Base-by-base conservation (phyloP, 2,329 filamentous ascomycete species). In the Aspergillus aculeatinus region DNA sequence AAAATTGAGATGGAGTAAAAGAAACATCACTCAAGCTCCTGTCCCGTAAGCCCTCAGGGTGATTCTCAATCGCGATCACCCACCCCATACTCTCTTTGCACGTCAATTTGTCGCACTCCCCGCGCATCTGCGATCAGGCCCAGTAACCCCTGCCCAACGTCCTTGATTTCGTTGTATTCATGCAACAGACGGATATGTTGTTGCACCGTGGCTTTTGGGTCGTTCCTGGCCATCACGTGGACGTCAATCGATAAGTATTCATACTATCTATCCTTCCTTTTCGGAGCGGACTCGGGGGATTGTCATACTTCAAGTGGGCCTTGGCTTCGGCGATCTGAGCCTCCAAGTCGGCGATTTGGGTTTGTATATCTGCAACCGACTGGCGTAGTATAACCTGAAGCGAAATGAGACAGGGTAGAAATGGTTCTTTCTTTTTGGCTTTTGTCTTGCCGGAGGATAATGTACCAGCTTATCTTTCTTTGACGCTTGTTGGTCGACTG, bases 91-190 rank as follows among this genome's bases (percentile, higher is more conserved):
- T 78, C 77, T 60, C 63, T 67, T 58, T 77, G 72, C 31, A 80
- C 72, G 29, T 79, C 76, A 25, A 72, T 63, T 56, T 85, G 79
- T 58, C 84, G 77, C 49, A 85, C 79, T 9, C 86, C 86, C 48
- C 86, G 77, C 62, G 82, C 80, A 60, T 91, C 88, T 4, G 88
- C 88, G 70, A 90, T 85, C 67, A 90, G 74, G 0, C 86, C 87
- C 75, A 90, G 82, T 31, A 91, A 69, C 0, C 87, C 87, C 68
- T 87, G 83, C 0, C 84, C 88, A 7, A 89, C 78, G 71, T 91
- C 88, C 63, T 87, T 86, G 66, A 90, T 85, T 71, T 89, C 87
- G 67, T 91, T 91, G 75, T 90, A 91, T 59, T 84, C 78, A 64
- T 89, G 87, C 33, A 91, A 77, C 4, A 87, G 77, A 60, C 80